Evolutionary conservation across 139 green algal species (phyloP).

Genomic region (Eudorina sp.): DNA sequence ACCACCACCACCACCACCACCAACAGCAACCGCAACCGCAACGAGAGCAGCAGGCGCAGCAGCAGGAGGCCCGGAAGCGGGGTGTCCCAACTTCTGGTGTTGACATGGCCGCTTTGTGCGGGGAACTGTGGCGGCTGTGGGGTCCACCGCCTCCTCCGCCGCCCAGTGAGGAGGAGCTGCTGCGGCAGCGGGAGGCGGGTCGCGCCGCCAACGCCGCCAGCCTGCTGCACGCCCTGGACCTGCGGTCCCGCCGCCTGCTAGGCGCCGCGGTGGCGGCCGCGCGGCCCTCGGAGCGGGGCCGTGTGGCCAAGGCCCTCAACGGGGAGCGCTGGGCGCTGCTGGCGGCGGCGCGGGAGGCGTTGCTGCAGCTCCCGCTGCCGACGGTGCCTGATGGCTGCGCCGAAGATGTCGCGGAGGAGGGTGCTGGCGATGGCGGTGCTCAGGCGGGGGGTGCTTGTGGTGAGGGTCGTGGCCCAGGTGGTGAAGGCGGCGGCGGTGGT

Average conservation of each 20-base stretch:
- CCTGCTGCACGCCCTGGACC: constrained; percentile 12
- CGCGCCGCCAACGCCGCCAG: constrained; percentile 27
- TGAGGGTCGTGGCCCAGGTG: too few species aligned
- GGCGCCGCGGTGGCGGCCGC: neutral
- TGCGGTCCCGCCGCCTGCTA: neutral
- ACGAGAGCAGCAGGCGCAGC: neutral
- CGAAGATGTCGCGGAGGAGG: neutral
- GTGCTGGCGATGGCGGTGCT: neutral
- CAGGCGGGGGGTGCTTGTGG: neutral
- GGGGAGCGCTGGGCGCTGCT: constrained; percentile 12
- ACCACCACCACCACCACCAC: neutral
- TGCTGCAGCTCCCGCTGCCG: neutral
- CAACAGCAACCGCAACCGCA: too few species aligned
- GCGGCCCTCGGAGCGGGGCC: neutral
- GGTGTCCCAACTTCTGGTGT: neutral
- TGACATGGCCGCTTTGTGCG: neutral
- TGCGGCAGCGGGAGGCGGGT: constrained; percentile 16
- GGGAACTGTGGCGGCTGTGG: neutral
- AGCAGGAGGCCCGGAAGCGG: neutral
- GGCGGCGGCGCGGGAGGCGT: neutral
- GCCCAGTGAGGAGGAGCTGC: constrained; percentile 7
- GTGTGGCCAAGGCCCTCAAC: neutral
- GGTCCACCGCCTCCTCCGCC: neutral
- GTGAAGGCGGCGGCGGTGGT: neutral
- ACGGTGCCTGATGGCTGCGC: neutral